These are phyloP conservation scores for Fimicolochytrium jonesii DNA, from an alignment of 192 early-diverging fungal species.

Conservation along the genomic window DNA sequence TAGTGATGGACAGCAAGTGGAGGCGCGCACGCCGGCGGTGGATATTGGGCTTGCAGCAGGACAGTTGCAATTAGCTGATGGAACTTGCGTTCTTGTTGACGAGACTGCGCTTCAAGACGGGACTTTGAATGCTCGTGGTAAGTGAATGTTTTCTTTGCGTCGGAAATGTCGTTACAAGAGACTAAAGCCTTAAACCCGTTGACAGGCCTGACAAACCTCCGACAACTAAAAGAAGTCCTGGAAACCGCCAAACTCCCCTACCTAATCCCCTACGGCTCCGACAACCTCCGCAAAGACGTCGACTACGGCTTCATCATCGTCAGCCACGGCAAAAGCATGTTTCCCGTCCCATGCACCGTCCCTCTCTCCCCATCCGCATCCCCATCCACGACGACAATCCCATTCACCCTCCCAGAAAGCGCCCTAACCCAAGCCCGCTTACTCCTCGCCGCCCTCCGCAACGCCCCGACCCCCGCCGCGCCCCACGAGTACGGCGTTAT, in stretches of 20 bases:
- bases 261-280: conserved; percentile 24
- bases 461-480: background rate
- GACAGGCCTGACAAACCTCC: too few relatives aligned
- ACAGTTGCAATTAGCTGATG: conserved; percentile 25
- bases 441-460: too few relatives aligned
- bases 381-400: background rate
- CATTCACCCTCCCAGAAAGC: background rate
- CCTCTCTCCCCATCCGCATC: background rate
- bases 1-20: too few relatives aligned
- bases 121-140: conserved; percentile 34
- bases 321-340: too few relatives aligned
- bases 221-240: conserved; percentile 22
- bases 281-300: conserved; percentile 18
- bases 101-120: conserved; percentile 28
- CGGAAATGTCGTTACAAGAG: too few relatives aligned
- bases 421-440: background rate
- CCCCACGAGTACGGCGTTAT: conserved; percentile 9
- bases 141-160: background rate
- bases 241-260: conserved; percentile 29
- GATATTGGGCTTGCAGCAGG: conserved; percentile 29
- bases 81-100: conserved; percentile 33
- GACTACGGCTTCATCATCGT: conserved; percentile 20
- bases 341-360: conserved; percentile 2
- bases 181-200: too few relatives aligned
- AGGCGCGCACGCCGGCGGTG: too few relatives aligned